Conservation (phyloP, 176 grass and related monocot species). For the Oryza punctata region DNA sequence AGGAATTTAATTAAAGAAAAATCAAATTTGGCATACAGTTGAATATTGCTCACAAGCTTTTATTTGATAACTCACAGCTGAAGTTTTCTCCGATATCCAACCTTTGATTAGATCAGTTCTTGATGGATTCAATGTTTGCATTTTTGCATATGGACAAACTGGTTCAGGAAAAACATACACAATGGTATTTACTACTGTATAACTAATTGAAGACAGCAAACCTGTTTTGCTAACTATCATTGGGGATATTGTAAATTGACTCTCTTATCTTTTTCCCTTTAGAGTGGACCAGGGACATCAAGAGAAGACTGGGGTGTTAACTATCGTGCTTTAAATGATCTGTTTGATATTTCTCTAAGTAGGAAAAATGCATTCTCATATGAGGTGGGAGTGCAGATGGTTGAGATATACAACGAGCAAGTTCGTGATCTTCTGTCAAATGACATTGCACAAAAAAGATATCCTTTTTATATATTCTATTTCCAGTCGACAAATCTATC, state of each 20-base stretch:
- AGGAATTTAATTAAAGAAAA: conserved; percentile 11
- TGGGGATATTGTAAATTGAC: conserved; percentile 23
- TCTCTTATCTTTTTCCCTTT: conserved; percentile 31
- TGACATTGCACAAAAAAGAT: conserved; percentile 91
- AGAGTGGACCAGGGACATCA: conserved; percentile 90
- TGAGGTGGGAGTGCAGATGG: conserved; percentile 98
- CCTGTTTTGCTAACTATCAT: conserved; percentile 15
- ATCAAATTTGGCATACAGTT: background rate
- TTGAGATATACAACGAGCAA: conserved; percentile 99
- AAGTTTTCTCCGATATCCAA: conserved; percentile 95
- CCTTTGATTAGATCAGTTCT: conserved; percentile 94
- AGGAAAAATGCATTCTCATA: conserved; percentile 88
- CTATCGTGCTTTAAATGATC: conserved; percentile 94
- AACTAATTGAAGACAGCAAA: conserved; percentile 21
- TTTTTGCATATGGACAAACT: conserved; percentile 99
- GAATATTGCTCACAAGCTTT: conserved; percentile 26
- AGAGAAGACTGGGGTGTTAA: conserved; percentile 99
- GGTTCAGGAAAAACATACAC: conserved; percentile 99
- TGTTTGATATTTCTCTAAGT: conserved; percentile 82
- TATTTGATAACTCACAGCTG: conserved; percentile 48
- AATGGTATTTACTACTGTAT: conserved; percentile 61
- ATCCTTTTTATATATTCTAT: conserved; percentile 59
- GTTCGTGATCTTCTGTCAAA: conserved; percentile 91
- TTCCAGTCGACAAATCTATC: background rate
- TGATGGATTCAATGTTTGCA: conserved; percentile 98